Evolutionary conservation across 768 basidiomycete species (phyloP).

Genomic region (Auriscalpium orientale): DNA sequence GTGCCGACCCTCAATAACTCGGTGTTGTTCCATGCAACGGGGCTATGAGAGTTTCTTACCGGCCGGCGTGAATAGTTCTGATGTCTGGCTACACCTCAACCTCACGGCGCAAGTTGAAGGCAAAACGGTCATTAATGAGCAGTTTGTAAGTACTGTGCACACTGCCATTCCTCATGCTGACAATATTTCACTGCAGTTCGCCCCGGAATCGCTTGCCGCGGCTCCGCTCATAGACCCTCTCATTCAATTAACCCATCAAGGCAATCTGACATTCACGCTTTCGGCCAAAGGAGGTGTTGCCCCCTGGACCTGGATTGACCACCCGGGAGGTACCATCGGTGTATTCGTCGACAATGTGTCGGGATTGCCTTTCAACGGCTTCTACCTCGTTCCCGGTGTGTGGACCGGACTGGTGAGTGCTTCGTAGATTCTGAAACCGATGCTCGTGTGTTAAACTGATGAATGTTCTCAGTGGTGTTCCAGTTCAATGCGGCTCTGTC

Average conservation of each 20-base stretch:
- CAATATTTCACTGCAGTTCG: slow-evolving; percentile 28
- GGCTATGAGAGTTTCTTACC: slow-evolving; percentile 42
- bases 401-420: slow-evolving; percentile 42
- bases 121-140: slow-evolving; percentile 39
- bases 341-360: slow-evolving; percentile 40
- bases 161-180: background rate
- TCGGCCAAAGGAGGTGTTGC: slow-evolving; percentile 49
- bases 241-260: slow-evolving; percentile 27
- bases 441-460: background rate
- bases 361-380: slow-evolving; percentile 39
- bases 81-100: slow-evolving; percentile 47
- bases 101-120: slow-evolving; percentile 36
- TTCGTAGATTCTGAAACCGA: background rate
- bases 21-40: slow-evolving; percentile 30
- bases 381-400: slow-evolving; percentile 46
- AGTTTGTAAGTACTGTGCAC: slow-evolving; percentile 33
- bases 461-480: slow-evolving; percentile 31
- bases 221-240: slow-evolving; percentile 42
- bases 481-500: slow-evolving; percentile 33
- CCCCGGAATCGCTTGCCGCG: slow-evolving; percentile 39
- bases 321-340: slow-evolving; percentile 47
- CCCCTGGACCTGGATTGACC: slow-evolving; percentile 54
- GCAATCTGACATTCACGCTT: slow-evolving; percentile 39
- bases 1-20: slow-evolving; percentile 46
- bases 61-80: slow-evolving; percentile 27